Conservation (phyloP, 352 stramenopile genomes). For the Phytophthora parvispora region DNA sequence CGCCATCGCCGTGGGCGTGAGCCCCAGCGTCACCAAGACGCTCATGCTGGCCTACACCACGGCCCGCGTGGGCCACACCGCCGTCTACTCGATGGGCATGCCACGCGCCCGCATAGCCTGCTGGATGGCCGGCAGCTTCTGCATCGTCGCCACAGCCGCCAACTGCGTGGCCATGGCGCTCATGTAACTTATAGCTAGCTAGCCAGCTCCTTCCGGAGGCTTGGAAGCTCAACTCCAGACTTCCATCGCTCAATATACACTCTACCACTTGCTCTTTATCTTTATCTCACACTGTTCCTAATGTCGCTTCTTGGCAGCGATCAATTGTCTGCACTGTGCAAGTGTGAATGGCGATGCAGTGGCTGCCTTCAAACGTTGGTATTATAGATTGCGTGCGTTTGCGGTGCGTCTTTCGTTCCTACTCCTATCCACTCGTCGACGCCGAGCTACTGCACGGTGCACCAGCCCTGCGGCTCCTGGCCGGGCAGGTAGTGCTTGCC, state of each 20-base stretch:
- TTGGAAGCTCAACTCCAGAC: no score
- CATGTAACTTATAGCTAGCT: conserved; percentile 16
- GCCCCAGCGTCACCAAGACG: conserved; percentile 34
- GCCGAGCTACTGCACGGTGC: conserved; percentile 29
- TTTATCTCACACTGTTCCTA: no score
- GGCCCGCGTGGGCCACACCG: conserved; percentile 48
- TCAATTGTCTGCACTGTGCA: no score
- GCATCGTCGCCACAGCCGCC: conserved; percentile 23
- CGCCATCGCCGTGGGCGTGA: conserved; percentile 47
- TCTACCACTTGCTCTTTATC: not conserved
- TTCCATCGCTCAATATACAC: not conserved
- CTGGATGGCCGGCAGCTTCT: conserved; percentile 40
- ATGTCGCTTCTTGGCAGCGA: no score
- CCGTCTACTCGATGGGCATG: conserved; percentile 50
- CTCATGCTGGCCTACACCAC: conserved; percentile 55
- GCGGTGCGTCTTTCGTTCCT: no score
- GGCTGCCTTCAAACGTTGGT: no score
- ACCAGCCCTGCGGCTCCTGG: conserved; percentile 31
- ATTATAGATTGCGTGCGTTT: no score
- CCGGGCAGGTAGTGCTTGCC: conserved; percentile 54
- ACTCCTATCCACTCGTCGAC: conserved; percentile 17
- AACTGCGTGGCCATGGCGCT: conserved; percentile 4
- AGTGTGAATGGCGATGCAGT: no score
- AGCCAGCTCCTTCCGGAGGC: no score
- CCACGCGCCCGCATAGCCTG: conserved; percentile 34